Conservation (phyloP, 768 basidiomycete species). For the Trametes cubensis region DNA sequence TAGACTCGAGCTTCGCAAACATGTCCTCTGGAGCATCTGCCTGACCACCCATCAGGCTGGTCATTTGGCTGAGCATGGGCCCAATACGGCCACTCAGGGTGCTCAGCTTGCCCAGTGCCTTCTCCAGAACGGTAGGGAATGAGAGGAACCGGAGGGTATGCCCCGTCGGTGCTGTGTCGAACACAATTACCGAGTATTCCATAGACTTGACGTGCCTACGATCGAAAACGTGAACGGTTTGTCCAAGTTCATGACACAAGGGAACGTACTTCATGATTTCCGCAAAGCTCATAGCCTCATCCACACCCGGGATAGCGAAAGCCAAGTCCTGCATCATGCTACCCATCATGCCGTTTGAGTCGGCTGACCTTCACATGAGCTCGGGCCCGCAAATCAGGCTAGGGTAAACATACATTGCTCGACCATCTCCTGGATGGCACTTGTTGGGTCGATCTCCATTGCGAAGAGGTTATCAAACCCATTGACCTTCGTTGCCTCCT, state of each 20-base stretch:
- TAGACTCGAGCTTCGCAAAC: constrained; percentile 97
- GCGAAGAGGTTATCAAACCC: constrained; percentile 96
- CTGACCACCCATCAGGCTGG: constrained; percentile 93
- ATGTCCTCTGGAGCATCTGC: constrained; percentile 93
- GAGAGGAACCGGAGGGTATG: constrained; percentile 98
- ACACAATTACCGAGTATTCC: constrained; percentile 99
- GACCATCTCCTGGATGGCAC: constrained; percentile 98
- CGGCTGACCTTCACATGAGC: constrained; percentile 51
- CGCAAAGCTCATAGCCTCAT: constrained; percentile 99
- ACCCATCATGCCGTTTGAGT: constrained; percentile 94
- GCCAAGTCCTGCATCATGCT: constrained; percentile 99
- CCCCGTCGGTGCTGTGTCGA: constrained; percentile 98
- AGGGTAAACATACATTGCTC: constrained; percentile 75
- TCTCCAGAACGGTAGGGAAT: constrained; percentile 98
- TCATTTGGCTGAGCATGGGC: constrained; percentile 97
- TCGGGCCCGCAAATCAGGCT: background rate
- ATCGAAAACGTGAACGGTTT: too few species aligned
- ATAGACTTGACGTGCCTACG: constrained; percentile 99
- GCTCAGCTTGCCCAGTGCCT: constrained; percentile 93
- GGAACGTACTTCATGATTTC: constrained; percentile 96
- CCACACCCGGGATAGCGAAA: constrained; percentile 98
- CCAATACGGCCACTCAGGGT: constrained; percentile 93
- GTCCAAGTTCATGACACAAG: background rate
- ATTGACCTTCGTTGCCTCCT: constrained; percentile 97
- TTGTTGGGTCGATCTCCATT: constrained; percentile 99